Base-by-base conservation (phyloP, 345 rosid genomes). In the Leavenworthia alabamica region DNA sequence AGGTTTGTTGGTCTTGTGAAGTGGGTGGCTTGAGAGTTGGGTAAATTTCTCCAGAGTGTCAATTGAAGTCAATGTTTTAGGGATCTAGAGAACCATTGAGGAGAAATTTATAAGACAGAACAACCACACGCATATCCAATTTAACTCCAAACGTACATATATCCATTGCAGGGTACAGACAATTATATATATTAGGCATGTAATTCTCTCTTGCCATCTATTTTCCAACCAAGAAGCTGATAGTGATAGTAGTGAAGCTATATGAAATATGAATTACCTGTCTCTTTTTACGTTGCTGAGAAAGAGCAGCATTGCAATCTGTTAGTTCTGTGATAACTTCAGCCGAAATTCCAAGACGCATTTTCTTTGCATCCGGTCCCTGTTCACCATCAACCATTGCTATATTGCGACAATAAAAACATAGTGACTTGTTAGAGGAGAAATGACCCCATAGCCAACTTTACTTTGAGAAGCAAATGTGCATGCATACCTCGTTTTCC, bases 1-100 rank as follows among this genome's bases (percentile, higher is more conserved):
- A 0, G 96, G 95, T 68, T 80, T 93, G 80, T 60, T 88, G 36
- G 95, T 81, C 74, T 87, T 84, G 74, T 87, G 97, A 70, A 93
- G 92, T 4, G 97, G 99, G 73, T 89, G 94, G 80, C 97, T 89
- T 28, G 94, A 83, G 53, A 93, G 85, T 76, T 89, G 97, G 36
- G 95, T 93, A 68, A 81, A 90, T 66, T 79, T 82, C 90, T 86
- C 92, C 73, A 93, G 36, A 63, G 74, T 83, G 54, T 81, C 86
- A 59, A 76, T 23, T 14, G 94, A 55, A 52, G 92, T 89, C 79
- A 89, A 72, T 11, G 95, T 66, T 64, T 89, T 36, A 67, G 96
- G 81, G 47, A 84, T 77, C 99, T 93, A 74, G 22, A 72, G 16
- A 50, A 28, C 19, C 60, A 73, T 60, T 22, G 65, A 49, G 46